A percentile compares a stretch with the other conserved stretches of the same genome.
phyloP scores from a whole-genome alignment of 2,329 filamentous ascomycete species.

The Nannizziopsis barbatae region DNA sequence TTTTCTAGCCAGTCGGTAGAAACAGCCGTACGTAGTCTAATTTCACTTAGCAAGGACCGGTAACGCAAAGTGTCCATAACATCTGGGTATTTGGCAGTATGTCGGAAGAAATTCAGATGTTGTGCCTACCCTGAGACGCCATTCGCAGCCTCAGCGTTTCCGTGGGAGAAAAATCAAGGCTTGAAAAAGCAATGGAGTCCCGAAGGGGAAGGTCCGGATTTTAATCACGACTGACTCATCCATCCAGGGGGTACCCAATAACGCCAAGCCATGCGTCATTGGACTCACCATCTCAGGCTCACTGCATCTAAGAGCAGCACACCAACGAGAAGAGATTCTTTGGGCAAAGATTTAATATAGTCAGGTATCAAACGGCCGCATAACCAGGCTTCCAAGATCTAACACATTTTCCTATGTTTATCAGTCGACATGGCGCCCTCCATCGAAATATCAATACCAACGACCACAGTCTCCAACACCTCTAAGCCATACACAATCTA shows the following conservation, averaged over 20 bases:
- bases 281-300: not conserved
- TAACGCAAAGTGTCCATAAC: too few species aligned
- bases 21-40: too few species aligned
- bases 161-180: too few species aligned
- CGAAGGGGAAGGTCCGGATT: too few species aligned
- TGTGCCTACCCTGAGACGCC: too few species aligned
- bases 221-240: too few species aligned
- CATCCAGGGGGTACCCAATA: not conserved
- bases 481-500: constrained; percentile 47
- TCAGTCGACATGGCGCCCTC: constrained; percentile 23
- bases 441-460: constrained; percentile 33
- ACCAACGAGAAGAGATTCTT: not conserved
- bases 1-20: too few species aligned
- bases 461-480: constrained; percentile 32
- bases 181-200: too few species aligned
- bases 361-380: not conserved
- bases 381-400: not conserved
- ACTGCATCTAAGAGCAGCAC: not conserved
- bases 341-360: not conserved
- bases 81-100: too few species aligned
- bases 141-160: too few species aligned
- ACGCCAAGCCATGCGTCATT: not conserved
- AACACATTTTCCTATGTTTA: not conserved
- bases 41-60: too few species aligned
- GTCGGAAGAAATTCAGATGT: too few species aligned